A percentile compares a stretch with the other conserved stretches of the same genome.
Conservation (phyloP, 2,329 filamentous ascomycete species). For the Colletotrichum chlorophyti region DNA sequence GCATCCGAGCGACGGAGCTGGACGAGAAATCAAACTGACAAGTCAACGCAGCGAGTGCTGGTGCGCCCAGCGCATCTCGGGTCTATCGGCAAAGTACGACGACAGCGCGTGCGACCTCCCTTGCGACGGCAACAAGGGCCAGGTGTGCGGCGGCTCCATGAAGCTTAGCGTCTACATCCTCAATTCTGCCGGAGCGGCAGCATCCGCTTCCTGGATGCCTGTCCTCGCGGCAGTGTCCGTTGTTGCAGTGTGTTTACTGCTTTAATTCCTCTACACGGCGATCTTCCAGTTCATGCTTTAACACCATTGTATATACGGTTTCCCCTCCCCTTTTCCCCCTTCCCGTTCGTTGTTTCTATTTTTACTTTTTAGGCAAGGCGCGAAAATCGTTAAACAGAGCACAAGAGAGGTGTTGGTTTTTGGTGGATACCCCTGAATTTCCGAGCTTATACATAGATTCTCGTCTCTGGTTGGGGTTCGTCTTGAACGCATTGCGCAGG, state of each 20-base stretch:
- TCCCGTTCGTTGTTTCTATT: too few species aligned
- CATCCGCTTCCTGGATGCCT: background rate
- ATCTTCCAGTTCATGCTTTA: too few species aligned
- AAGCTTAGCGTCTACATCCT: constrained; percentile 52
- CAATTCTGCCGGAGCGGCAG: background rate
- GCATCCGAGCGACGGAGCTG: background rate
- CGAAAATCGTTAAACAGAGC: too few species aligned
- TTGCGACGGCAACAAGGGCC: constrained; percentile 59
- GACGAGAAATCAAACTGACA: background rate
- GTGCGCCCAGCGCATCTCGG: constrained; percentile 59
- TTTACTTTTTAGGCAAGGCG: too few species aligned
- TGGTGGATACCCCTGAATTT: constrained; percentile 5
- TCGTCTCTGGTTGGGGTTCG: too few species aligned
- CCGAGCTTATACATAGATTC: too few species aligned
- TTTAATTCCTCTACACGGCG: too few species aligned
- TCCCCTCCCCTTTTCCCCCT: too few species aligned
- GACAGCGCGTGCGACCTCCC: constrained; percentile 57
- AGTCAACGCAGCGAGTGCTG: constrained; percentile 59
- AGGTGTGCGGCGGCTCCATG: constrained; percentile 61
- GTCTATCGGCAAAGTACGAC: constrained; percentile 51
- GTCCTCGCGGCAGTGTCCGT: background rate
- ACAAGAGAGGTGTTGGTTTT: too few species aligned
- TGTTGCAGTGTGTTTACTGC: background rate
- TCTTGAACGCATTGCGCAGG: too few species aligned
- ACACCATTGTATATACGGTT: too few species aligned